Base-by-base conservation (phyloP, 2,329 filamentous ascomycete genomes). In the Sphaerulina musiva region DNA sequence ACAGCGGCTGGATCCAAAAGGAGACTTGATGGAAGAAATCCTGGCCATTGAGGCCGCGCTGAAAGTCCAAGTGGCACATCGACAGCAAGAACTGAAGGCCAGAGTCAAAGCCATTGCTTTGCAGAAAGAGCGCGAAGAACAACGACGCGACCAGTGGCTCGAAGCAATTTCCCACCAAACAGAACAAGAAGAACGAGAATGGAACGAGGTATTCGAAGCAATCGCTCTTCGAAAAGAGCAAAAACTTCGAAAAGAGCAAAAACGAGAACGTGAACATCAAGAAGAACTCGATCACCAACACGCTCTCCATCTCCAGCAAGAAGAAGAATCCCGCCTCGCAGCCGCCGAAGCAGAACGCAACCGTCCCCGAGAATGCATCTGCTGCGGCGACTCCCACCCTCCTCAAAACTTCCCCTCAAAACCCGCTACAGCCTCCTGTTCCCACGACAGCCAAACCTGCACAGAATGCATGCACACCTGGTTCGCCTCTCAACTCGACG, bases 401-500 rank as follows among this genome's bases (percentile, higher is more conserved):
- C 48, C 65, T 0, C 54, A 60, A n/a, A 64, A 61, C 10, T 74
- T 74, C 47, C 66, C 68, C 2, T 53, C 58, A 7, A 61, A 61
- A 8, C 52, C 68, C 2, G 66, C 70, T 20, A 73, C 72, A 5
- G 14, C 53, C 2, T 46, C 53, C 6, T 75, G 73, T 57, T 53
- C 55, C 1, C 73, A 75, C 54, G 49, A 54, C 1, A 49, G 57
- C 6, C 59, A 68, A n/a, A 69, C 67, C 11, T 76, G 73, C 57
- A 58, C 55, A 3, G 60, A 66, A 8, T 76, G 73, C 48, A 62
- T 74, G 5, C 60, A 68, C 12, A 58, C 56, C 32, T 76, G 73
- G 73, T 67, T 75, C n/a, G 53, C 59, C 4, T 65, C 66, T 1
- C 67, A 72, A 47, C 68, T 73, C 48, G 57, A 60, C 6, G 53